Evolutionary conservation across 345 rosid genomes (phyloP), one percentile per base, ranked within the genome.

Genomic region (Gossypium turneri): DNA sequence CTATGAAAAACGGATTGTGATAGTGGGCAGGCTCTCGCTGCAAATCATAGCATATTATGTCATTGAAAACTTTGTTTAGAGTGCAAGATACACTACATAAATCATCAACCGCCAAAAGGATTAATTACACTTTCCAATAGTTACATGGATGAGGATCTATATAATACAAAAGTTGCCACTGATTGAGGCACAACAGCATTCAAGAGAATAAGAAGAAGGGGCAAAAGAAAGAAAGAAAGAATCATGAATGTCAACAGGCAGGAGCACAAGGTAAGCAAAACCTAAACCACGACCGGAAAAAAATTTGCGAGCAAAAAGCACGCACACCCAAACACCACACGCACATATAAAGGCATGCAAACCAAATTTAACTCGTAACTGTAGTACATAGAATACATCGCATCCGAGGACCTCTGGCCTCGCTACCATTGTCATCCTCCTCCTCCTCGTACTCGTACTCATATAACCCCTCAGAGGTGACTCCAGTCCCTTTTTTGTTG

Each of bases 311-410:
- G 22, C 22, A 25, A 16, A 48, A 48, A 17, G 58, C 41, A 34
- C 41, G 12, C 44, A 44, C 24, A 73, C 44, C n/a, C 41, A 58
- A 16, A 51, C 19, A 51, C 55, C 47, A 61, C 29, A 51, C 44
- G 58, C 68, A 61, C 19, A 17, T 38, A 2, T 10, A 13, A 12
- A 45, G 44, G 25, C n/a, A 45, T 65, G 22, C 45, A 51, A 73
- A 70, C 56, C 12, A 56, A 77, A 62, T 84, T 90, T 85, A 87
- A 85, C 84, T 81, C 17, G 97, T 89, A 7, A 94, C 99, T 12
- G 98, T 96, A 68, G 99, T 96, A 79, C 99, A 96, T 79, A 96
- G 82, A 69, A 92, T 93, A 81, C 99, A 96, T 56, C 99, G 91
- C 81, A 92, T 61, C 1, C 84, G 89, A 73, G 90, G 80, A 69